Evolutionary conservation across 2,329 filamentous ascomycete species (phyloP).

Genomic region (Phoma herbarum): DNA sequence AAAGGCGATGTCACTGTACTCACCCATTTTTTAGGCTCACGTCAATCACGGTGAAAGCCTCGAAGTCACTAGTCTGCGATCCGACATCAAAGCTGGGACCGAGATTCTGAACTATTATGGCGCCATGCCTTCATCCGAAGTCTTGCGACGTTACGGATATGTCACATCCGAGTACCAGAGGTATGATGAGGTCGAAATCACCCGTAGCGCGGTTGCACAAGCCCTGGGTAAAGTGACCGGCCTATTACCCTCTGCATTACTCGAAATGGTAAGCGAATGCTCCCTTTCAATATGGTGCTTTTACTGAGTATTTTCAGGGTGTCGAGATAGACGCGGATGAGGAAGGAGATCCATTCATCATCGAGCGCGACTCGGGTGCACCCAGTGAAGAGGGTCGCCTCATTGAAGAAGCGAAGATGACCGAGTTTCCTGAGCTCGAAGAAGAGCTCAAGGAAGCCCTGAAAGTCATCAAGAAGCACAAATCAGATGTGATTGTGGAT

Average conservation of each 20-base stretch:
- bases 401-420: conserved; percentile 17
- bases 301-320: conserved; percentile 9
- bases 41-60: conserved; percentile 35
- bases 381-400: conserved; percentile 32
- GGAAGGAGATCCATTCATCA: conserved; percentile 30
- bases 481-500: conserved; percentile 15
- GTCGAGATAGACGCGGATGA: conserved; percentile 18
- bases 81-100: conserved; percentile 23
- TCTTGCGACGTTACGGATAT: conserved; percentile 36
- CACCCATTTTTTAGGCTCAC: conserved; percentile 22
- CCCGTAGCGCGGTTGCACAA: conserved; percentile 25
- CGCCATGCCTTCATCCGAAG: conserved; percentile 33
- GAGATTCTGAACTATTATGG: conserved; percentile 40
- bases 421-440: conserved; percentile 29
- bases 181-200: conserved; percentile 33
- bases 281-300: background rate
- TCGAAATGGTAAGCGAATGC: conserved; percentile 17
- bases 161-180: conserved; percentile 31
- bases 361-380: conserved; percentile 37
- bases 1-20: background rate
- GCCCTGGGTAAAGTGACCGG: conserved; percentile 16
- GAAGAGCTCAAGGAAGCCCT: conserved; percentile 29
- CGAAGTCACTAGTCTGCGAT: conserved; percentile 28
- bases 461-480: conserved; percentile 26
- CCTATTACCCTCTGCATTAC: conserved; percentile 12